These are phyloP conservation scores for Centella asiatica DNA, from an alignment of 129 eudicot genomes.

Conservation along the genomic window DNA sequence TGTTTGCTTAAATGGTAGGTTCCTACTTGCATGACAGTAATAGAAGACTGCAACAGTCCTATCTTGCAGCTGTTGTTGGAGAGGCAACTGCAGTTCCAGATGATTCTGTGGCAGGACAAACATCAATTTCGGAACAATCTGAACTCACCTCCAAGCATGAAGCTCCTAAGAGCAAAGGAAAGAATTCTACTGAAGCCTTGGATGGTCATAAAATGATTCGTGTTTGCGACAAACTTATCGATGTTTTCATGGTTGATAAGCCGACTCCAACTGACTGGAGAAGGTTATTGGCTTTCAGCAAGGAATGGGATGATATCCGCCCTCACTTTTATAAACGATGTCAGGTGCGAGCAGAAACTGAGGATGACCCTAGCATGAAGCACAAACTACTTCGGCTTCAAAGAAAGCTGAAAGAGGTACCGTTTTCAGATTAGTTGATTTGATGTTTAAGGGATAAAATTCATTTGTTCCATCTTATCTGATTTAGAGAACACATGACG, in stretches of 20 bases:
- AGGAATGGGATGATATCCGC: slow-evolving; percentile 53
- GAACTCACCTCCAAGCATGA: slow-evolving; percentile 21
- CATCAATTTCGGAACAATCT: slow-evolving; percentile 8
- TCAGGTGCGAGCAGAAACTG: slow-evolving; percentile 67
- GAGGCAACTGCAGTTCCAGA: slow-evolving; percentile 36
- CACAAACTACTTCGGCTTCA: slow-evolving; percentile 59
- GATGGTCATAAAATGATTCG: slow-evolving; percentile 51
- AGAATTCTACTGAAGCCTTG: slow-evolving; percentile 14
- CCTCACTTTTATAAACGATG: slow-evolving; percentile 76
- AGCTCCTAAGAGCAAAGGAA: slow-evolving; percentile 14
- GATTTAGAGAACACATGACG: not conserved
- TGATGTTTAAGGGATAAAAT: not conserved
- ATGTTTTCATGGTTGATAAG: slow-evolving; percentile 85
- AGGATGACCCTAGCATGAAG: slow-evolving; percentile 61
- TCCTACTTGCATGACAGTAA: slow-evolving; percentile 18
- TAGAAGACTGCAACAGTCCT: slow-evolving; percentile 23
- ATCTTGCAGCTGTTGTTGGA: slow-evolving; percentile 27
- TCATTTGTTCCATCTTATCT: not conserved
- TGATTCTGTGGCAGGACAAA: slow-evolving; percentile 21
- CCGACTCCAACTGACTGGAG: slow-evolving; percentile 91
- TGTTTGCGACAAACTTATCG: slow-evolving; percentile 73
- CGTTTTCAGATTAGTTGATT: not conserved
- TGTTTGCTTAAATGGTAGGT: slow-evolving; percentile 26
- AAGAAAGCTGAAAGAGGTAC: slow-evolving; percentile 95
- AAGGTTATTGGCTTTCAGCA: slow-evolving; percentile 71